Evolutionary conservation across 2,329 filamentous ascomycete genomes (phyloP), one percentile per base, ranked within the genome.

Genomic region (Xylariaceae sp.): DNA sequence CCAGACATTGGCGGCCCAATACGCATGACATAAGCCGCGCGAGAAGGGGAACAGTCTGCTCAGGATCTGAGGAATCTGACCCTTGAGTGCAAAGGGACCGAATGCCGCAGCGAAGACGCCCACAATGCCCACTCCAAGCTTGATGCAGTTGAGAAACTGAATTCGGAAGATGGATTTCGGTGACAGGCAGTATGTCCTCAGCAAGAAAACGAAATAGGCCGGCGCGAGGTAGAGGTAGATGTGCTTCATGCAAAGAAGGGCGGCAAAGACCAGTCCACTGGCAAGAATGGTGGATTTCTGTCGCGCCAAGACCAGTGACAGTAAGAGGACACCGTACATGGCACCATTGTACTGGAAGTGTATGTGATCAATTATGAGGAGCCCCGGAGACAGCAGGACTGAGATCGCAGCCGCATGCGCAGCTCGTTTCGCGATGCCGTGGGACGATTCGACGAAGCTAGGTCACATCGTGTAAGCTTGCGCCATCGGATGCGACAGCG

Each of bases 291-390:
- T 87, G 2, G 86, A 86, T 63, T 81, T 82, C 60, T 85, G 82
- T 44, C 89, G 84, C 6, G 90, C 90, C 51, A 95, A 73, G 1
- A 95, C 87, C 42, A 99, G 78, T 2, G 94, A 97, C 47, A 92
- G 76, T 35, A 97, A 81, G 44, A 99, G 75, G 39, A 97, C 75
- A 35, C 94, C 94, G 67, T 97, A 99, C 71, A 99, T 83, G 71
- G 91, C 90, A 38, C 94, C 92, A 73, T 99, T 99, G 75, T 99
- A 99, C 75, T 99, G 94, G 69, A 99, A 99, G 69, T 86, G 94
- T 6, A 92, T 88, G 65, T 99, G 94, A 65, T 99, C 94, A 68
- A 99, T 97, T 66, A 99, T 95, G 52, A 99, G 77, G 33, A 99
- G 81, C 2, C 92, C 94, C 0, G 94, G 94, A 0, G 91, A 97